These are phyloP conservation scores for Lentinula sp. DNA, from an alignment of 768 basidiomycete species.

Conservation along the genomic window DNA sequence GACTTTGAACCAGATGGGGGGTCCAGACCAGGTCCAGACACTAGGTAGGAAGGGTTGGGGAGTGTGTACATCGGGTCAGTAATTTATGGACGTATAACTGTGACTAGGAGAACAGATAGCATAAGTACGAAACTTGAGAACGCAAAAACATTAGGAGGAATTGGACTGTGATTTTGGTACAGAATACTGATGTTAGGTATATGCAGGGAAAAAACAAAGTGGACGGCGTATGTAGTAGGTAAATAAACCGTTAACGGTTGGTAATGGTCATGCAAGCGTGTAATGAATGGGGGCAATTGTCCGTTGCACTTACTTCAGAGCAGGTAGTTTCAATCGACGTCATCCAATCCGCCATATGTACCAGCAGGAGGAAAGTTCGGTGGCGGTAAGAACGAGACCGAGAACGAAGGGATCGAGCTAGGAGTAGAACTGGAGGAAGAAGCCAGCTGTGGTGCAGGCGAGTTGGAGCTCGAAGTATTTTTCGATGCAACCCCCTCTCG, in stretches of 20 bases:
- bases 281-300: not conserved
- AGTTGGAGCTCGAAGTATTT: not conserved
- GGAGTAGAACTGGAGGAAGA: not conserved
- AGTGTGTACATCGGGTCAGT: too few species aligned
- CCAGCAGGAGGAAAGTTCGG: not conserved
- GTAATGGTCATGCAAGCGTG: not conserved
- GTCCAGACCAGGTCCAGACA: too few species aligned
- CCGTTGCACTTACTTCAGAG: not conserved
- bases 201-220: not conserved
- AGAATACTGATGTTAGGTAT: not conserved
- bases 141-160: not conserved
- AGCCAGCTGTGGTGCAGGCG: not conserved
- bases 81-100: not conserved
- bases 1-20: too few species aligned
- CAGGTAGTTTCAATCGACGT: constrained; percentile 24
- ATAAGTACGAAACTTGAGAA: too few species aligned
- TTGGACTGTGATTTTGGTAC: not conserved
- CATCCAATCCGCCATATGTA: constrained; percentile 19
- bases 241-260: not conserved
- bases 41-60: too few species aligned
- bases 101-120: not conserved
- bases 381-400: constrained; percentile 1
- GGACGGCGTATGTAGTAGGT: not conserved
- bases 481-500: not conserved
- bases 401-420: not conserved